Conservation (phyloP, 495 filamentous ascomycete genomes). For the Xylaria bambusicola region DNA sequence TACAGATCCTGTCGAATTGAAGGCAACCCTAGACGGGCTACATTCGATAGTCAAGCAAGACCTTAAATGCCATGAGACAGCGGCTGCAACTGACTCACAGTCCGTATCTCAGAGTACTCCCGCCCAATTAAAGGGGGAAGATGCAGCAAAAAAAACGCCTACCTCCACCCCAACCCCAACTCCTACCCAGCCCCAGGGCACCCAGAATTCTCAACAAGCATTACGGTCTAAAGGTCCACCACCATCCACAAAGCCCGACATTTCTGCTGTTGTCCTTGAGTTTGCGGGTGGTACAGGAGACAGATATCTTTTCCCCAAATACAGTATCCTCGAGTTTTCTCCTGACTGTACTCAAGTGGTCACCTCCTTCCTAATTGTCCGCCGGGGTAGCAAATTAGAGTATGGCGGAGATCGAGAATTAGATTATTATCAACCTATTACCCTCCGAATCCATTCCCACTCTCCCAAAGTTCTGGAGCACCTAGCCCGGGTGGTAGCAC, state of each 20-base stretch:
- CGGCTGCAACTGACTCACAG: conserved; percentile 20
- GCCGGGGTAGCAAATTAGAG: conserved; percentile 56
- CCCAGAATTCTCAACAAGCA: conserved; percentile 40
- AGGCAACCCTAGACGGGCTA: conserved; percentile 41
- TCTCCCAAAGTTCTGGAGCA: conserved; percentile 67
- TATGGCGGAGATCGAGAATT: conserved; percentile 53
- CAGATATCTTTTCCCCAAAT: conserved; percentile 85
- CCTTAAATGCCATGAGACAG: conserved; percentile 17
- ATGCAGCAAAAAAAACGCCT: conserved; percentile 26
- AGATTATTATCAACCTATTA: conserved; percentile 91
- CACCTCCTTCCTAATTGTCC: conserved; percentile 68
- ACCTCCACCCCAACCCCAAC: conserved; percentile 26
- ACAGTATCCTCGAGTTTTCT: conserved; percentile 77
- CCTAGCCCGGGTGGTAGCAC: conserved; percentile 76
- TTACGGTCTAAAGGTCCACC: conserved; percentile 58
- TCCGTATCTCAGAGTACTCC: conserved; percentile 23
- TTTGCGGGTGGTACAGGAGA: conserved; percentile 81
- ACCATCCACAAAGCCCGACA: conserved; percentile 58
- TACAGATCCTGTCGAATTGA: conserved; percentile 47
- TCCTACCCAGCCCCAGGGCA: conserved; percentile 29
- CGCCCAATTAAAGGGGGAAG: conserved; percentile 28
- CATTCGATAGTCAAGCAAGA: conserved; percentile 33
- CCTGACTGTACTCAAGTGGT: conserved; percentile 44
- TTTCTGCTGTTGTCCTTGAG: conserved; percentile 78
- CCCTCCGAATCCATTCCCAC: conserved; percentile 69